These are phyloP conservation scores for Sporisorium scitamineum DNA, from an alignment of 1,284 basidiomycete genomes.

Conservation along the genomic window DNA sequence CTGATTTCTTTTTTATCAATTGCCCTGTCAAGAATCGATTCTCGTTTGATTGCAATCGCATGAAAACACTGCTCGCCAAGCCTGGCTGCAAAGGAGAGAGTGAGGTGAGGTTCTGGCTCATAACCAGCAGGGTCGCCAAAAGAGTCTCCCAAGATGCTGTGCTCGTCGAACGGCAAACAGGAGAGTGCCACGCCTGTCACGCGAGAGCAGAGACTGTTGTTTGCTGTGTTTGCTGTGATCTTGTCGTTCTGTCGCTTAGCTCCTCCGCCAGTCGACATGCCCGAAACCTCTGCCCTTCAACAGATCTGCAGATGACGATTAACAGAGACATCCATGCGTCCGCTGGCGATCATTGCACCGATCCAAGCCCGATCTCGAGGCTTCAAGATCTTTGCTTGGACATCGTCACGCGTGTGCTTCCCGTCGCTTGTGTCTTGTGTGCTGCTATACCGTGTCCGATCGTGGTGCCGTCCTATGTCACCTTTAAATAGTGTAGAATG, in stretches of 20 bases:
- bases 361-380: not conserved
- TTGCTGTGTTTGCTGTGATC: too few relatives aligned
- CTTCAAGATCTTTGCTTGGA: not conserved
- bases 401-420: slow-evolving; percentile 10
- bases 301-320: too few relatives aligned
- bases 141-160: not conserved
- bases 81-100: not conserved
- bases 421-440: not conserved
- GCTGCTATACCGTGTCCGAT: too few relatives aligned
- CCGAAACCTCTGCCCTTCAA: too few relatives aligned
- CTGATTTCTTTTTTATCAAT: not conserved
- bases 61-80: not conserved
- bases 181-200: too few relatives aligned
- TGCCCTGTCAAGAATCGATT: not conserved
- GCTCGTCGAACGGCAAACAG: too few relatives aligned
- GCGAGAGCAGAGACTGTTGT: too few relatives aligned
- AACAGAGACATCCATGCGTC: too few relatives aligned
- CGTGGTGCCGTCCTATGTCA: too few relatives aligned
- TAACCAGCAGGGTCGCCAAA: not conserved
- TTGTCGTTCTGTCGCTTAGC: too few relatives aligned
- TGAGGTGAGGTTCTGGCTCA: not conserved
- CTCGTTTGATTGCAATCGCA: not conserved
- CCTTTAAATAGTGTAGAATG: too few relatives aligned
- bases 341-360: not conserved
- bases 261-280: too few relatives aligned